Evolutionary conservation across 2,329 filamentous ascomycete species (phyloP).

Genomic region (Ophiosphaerella korrae): DNA sequence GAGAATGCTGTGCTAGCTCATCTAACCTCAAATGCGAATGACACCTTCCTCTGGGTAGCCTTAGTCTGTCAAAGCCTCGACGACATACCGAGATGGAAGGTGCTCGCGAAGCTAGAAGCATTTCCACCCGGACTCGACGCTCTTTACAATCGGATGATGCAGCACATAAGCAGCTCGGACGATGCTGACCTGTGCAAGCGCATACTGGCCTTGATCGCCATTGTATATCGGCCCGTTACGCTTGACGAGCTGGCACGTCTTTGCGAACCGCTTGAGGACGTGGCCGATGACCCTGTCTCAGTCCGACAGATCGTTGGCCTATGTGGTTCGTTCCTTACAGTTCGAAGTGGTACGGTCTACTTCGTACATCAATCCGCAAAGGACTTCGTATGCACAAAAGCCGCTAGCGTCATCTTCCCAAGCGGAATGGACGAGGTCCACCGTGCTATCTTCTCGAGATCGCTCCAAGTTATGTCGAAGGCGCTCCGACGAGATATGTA

Average conservation of each 20-base stretch:
- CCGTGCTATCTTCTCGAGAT: neutral
- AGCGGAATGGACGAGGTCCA: neutral
- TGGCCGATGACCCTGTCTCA: neutral
- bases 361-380: conserved; percentile 47
- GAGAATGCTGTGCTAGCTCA: too few species aligned
- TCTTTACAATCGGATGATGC: conserved; percentile 50
- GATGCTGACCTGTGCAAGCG: conserved; percentile 38
- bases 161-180: conserved; percentile 27
- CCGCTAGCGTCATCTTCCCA: neutral
- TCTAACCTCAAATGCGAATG: too few species aligned
- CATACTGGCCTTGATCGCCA: conserved; percentile 36
- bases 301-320: conserved; percentile 5
- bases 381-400: conserved; percentile 48
- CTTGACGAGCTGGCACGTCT: conserved; percentile 1
- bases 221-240: conserved; percentile 17
- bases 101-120: conserved; percentile 1
- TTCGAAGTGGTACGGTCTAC: conserved; percentile 23
- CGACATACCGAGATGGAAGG: conserved; percentile 37
- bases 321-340: conserved; percentile 51
- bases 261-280: conserved; percentile 4
- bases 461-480: conserved; percentile 18
- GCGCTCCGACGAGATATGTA: conserved; percentile 28
- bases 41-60: too few species aligned
- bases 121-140: conserved; percentile 42
- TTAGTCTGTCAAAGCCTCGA: conserved; percentile 4